Evolutionary conservation across 2,329 filamentous ascomycete genomes (phyloP).

Genomic region (Sporothrix protearum): DNA sequence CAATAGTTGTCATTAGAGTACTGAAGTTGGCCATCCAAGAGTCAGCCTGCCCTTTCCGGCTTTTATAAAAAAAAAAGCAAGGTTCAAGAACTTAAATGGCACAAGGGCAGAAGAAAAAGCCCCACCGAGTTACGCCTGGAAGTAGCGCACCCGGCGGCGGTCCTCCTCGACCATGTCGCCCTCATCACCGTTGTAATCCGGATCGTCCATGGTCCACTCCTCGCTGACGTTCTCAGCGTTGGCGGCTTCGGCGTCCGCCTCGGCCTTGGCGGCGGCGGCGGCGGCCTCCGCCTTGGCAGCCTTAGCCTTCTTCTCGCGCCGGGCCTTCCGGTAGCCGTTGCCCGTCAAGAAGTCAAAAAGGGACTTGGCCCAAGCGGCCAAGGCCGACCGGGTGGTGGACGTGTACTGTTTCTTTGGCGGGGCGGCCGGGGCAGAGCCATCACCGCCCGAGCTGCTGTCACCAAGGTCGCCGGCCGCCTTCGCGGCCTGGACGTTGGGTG

Average conservation of each 20-base stretch:
- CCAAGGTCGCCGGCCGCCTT: neutral
- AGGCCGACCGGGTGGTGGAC: neutral
- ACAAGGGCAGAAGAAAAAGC: neutral
- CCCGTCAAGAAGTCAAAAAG: neutral
- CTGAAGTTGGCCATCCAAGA: neutral
- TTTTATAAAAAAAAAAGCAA: neutral
- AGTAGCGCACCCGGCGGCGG: neutral
- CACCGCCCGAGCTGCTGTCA: no score
- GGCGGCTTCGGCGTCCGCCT: neutral
- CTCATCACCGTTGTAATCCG: neutral
- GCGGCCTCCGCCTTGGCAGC: neutral
- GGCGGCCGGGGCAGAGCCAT: neutral
- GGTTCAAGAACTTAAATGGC: neutral
- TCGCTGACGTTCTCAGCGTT: neutral
- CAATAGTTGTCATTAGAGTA: neutral
- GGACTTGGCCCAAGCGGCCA: neutral
- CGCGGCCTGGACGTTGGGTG: neutral
- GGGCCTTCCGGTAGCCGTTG: neutral
- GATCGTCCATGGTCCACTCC: slow-evolving; percentile 1
- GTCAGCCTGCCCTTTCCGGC: neutral
- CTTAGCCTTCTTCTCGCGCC: neutral
- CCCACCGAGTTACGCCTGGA: neutral
- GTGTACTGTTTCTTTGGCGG: neutral
- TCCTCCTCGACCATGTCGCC: neutral
- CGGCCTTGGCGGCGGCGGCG: neutral